Evolutionary conservation across 2,329 filamentous ascomycete species (phyloP), one percentile per base, ranked within the genome.

Genomic region (Conoideocrella luteorostrata): DNA sequence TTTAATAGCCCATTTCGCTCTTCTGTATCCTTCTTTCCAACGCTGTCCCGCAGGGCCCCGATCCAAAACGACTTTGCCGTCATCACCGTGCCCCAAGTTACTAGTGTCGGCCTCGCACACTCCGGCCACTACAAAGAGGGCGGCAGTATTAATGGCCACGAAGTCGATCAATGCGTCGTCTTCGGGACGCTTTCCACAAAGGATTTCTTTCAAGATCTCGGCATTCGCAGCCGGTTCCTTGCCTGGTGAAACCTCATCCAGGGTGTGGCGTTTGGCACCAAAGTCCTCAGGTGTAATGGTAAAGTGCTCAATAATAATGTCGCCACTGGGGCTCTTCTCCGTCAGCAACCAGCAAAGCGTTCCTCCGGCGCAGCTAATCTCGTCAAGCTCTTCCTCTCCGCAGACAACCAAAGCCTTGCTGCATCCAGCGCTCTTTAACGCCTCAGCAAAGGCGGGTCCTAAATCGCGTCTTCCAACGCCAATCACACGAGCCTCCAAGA

Each of bases 1-100:
- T 65, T 82, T 78, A 38, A 98, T 77, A 10, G 88, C 88, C 86
- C 88, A 94, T 55, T 84, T 80, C 13, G 93, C 93, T 60, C 88
- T 77, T 55, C 91, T 74, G 12, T 96, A 79, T 41, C 91, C 93
- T 61, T 96, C 91, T 69, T 95, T 98, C 93, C 93, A 98, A 57
- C 91, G 77, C 45, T 87, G 80, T 12, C 87, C 87, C 10, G 85
- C 90, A 5, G 90, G 90, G 0, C 93, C 91, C 38, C 84, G 74
- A 61, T 97, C 90, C 13, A 69, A 79, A 49, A 95, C 77, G 37
- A 95, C 88, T 33, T 82, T 74, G 0, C 88, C 87, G 56, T 91
- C 86, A 55, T 95, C 88, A 1, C 83, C 86, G 37, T 74, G 68
- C 1, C 87, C 88, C 85, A 94, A 88, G 58, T 79, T 69, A 59